These are phyloP conservation scores for Penicillium paradoxum DNA, from an alignment of 495 filamentous ascomycete species.

Conservation along the genomic window DNA sequence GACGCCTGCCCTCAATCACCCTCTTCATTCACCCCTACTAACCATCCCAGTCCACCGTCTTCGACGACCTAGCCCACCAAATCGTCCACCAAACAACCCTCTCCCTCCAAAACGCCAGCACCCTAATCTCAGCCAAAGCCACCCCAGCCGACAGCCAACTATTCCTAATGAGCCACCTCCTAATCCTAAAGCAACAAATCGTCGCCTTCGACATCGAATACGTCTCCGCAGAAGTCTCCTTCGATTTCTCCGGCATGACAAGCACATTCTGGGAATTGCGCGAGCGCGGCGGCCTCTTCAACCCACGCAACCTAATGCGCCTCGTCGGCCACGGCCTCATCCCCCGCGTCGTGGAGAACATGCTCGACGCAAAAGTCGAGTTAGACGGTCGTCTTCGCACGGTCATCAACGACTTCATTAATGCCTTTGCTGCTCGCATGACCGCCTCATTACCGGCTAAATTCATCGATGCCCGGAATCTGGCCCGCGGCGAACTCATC, in stretches of 20 bases:
- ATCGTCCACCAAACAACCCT: conserved; percentile 69
- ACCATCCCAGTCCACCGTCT: conserved; percentile 55
- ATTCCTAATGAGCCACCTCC: conserved; percentile 86
- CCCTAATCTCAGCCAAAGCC: conserved; percentile 50
- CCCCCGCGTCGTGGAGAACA: conserved; percentile 59
- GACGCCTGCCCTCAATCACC: not conserved
- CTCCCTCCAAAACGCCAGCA: conserved; percentile 54
- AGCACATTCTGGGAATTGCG: conserved; percentile 73
- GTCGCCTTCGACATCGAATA: conserved; percentile 89
- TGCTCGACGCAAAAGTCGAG: conserved; percentile 75
- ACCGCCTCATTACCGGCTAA: conserved; percentile 45
- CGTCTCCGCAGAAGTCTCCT: conserved; percentile 65
- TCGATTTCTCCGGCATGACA: conserved; percentile 76
- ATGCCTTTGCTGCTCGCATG: conserved; percentile 51
- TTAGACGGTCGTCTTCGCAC: conserved; percentile 72
- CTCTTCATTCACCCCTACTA: not conserved
- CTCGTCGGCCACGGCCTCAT: conserved; percentile 56
- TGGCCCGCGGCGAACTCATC: conserved; percentile 35
- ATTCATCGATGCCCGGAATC: conserved; percentile 37
- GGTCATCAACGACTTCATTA: conserved; percentile 76
- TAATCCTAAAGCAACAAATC: conserved; percentile 86
- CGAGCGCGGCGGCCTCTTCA: conserved; percentile 64
- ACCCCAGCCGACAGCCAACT: conserved; percentile 63
- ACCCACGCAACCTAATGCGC: conserved; percentile 55
- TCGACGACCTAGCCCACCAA: conserved; percentile 72